Percentiles rank a stretch among this genome's conserved stretches.
These are phyloP conservation scores for Colletotrichum sp. DNA, from an alignment of 2,329 filamentous ascomycete species.

Conservation along the genomic window DNA sequence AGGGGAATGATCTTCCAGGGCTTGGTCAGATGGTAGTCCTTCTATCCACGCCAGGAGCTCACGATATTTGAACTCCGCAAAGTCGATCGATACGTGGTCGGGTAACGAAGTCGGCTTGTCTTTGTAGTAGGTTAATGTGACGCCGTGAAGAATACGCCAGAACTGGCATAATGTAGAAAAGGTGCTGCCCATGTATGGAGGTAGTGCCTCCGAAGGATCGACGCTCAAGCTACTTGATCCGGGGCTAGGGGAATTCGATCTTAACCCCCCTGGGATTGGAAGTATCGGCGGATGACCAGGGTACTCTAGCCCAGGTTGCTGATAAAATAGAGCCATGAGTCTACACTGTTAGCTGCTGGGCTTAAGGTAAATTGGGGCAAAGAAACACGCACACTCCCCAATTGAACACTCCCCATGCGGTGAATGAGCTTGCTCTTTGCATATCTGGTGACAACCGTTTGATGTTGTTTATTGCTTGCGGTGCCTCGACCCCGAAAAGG, in stretches of 20 bases:
- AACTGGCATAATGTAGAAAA: constrained; percentile 38
- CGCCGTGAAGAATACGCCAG: constrained; percentile 40
- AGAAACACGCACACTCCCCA: constrained; percentile 37
- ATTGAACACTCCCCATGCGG: constrained; percentile 39
- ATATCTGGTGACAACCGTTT: constrained; percentile 22
- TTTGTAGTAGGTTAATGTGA: constrained; percentile 30
- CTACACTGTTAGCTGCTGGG: constrained; percentile 21
- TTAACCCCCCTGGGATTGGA: constrained; percentile 23
- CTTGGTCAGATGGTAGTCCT: constrained; percentile 29
- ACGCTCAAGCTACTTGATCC: not conserved
- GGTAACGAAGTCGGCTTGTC: constrained; percentile 8
- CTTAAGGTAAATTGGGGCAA: not conserved
- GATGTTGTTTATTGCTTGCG: not conserved
- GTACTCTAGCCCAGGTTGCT: constrained; percentile 31
- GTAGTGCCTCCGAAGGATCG: no score
- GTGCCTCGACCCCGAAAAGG: constrained; percentile 28
- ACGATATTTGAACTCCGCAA: constrained; percentile 41
- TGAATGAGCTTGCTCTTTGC: constrained; percentile 11
- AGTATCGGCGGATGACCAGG: constrained; percentile 9
- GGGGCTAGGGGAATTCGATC: not conserved
- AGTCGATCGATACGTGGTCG: constrained; percentile 23
- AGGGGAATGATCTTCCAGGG: constrained; percentile 28
- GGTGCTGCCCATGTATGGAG: constrained; percentile 27
- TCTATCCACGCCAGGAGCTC: constrained; percentile 43
- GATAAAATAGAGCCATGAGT: constrained; percentile 34